A percentile compares a stretch with the other conserved stretches of the same genome.
Evolutionary conservation across 2,329 filamentous ascomycete genomes (phyloP).

Genomic region (Neonectria neomacrospora): DNA sequence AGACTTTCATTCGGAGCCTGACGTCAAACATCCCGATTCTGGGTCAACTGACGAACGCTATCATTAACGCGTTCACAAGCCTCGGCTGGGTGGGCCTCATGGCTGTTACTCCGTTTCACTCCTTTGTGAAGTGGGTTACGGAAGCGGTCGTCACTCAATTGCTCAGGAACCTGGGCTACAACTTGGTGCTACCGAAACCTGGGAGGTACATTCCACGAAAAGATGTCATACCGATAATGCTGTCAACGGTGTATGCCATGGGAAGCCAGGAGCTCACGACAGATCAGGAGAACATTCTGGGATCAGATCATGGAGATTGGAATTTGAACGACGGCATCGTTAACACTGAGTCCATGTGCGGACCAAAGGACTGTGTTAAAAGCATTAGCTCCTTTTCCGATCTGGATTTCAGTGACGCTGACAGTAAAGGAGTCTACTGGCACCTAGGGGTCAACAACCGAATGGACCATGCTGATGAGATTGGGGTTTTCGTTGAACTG

Average conservation of each 20-base stretch:
- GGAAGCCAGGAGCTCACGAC: slow-evolving; percentile 13
- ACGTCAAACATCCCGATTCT: slow-evolving; percentile 4
- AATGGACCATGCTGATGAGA: slow-evolving; percentile 22
- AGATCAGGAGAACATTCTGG: slow-evolving; percentile 8
- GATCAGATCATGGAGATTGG: slow-evolving; percentile 13
- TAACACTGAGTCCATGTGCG: slow-evolving; percentile 18
- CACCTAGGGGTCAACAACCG: slow-evolving; percentile 17
- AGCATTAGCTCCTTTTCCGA: slow-evolving; percentile 6
- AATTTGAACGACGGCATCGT: slow-evolving; percentile 19
- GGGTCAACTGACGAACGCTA: not conserved
- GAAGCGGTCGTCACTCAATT: slow-evolving; percentile 9
- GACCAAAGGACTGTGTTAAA: slow-evolving; percentile 8
- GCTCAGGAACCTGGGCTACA: slow-evolving; percentile 5
- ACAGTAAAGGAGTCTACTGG: slow-evolving; percentile 20
- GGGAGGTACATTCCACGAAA: slow-evolving; percentile 7
- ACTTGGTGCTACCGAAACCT: slow-evolving; percentile 13
- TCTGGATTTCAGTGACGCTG: not conserved
- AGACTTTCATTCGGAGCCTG: slow-evolving; percentile 7
- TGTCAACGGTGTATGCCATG: slow-evolving; percentile 18
- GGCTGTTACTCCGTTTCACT: slow-evolving; percentile 12
- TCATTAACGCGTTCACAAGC: not conserved
- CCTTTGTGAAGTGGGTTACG: slow-evolving; percentile 18
- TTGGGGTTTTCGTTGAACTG: slow-evolving; percentile 16
- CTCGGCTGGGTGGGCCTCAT: slow-evolving; percentile 10
- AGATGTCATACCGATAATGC: slow-evolving; percentile 15